Evolutionary conservation across 768 basidiomycete species (phyloP).

Genomic region (Cubamyces sp.): DNA sequence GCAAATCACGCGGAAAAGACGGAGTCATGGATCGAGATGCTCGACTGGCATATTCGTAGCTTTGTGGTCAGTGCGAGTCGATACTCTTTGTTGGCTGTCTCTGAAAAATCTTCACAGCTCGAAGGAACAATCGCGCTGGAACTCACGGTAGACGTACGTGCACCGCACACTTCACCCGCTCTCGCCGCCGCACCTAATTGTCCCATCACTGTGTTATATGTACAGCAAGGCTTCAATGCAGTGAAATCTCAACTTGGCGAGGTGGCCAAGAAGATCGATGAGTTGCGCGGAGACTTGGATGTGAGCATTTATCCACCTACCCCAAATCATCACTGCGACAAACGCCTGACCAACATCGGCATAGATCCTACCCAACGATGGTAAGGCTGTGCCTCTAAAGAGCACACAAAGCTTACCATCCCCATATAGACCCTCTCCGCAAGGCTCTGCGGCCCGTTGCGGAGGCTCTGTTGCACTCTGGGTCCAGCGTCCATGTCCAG

Average conservation of each 20-base stretch:
- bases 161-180: not conserved
- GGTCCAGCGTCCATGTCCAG: not conserved
- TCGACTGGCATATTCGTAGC: not conserved
- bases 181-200: not conserved
- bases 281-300: not conserved
- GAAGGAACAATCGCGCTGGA: not conserved
- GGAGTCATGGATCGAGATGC: not conserved
- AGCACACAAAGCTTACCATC: too few relatives aligned
- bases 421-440: not conserved
- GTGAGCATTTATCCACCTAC: not conserved
- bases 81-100: too few relatives aligned
- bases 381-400: not conserved
- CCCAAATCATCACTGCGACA: not conserved
- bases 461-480: not conserved
- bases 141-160: not conserved
- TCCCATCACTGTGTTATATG: not conserved
- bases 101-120: not conserved
- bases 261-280: not conserved
- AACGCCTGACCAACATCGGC: not conserved
- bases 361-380: not conserved
- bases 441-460: not conserved
- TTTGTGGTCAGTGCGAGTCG: not conserved
- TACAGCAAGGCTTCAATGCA: not conserved
- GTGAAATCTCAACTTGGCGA: not conserved
- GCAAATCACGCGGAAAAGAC: not conserved